Evolutionary conservation across 140 eudicot species (phyloP), one percentile per base, ranked within the genome.

Genomic region (Cichorium intybus): DNA sequence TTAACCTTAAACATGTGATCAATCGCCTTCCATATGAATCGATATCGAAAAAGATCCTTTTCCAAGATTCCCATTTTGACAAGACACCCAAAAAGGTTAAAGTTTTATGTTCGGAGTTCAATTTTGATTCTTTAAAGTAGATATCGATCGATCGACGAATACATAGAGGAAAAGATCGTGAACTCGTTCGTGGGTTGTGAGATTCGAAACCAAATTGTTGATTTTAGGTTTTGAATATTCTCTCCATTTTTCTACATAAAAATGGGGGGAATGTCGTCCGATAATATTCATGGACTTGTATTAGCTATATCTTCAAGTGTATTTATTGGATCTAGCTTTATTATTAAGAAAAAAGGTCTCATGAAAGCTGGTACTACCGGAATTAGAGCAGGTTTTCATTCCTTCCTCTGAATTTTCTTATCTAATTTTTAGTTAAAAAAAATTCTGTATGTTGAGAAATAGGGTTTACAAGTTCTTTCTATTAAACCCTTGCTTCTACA

Each of bases 291-390:
- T 34, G 99, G 99, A 7, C 77, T 93, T 26, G 53, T 78, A 33
- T 82, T 93, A 66, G 99, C 97, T 26, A 16, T 93, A 20, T 85
- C 95, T 17, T 93, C 99, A 24, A 88, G 99, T 66, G 24, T 89
- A 21, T 93, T 93, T 53, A 93, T 93, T 68, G 99, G 99, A 53
- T 72, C 99, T 8, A 93, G 99, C 56, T 93, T 85, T 66, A 88
- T 93, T 26, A 80, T 93, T 10, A 93, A 93, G 90, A 93, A 93
- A 54, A 88, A 83, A n/a, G 99, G 99, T 66, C 89, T 93, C 27
- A 80, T 60, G 61, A 88, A 51, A 45, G 95, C 99, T 56, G 95
- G 92, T 28, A 66, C 80, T 66, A 31, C 79, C 18, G 99, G 99
- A 57, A 64, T 55, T 45, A 67, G 99, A 77, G 99, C 99, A 88